phyloP scores from a whole-genome alignment of 768 basidiomycete species.

The Cystofilobasidium capitatum region DNA sequence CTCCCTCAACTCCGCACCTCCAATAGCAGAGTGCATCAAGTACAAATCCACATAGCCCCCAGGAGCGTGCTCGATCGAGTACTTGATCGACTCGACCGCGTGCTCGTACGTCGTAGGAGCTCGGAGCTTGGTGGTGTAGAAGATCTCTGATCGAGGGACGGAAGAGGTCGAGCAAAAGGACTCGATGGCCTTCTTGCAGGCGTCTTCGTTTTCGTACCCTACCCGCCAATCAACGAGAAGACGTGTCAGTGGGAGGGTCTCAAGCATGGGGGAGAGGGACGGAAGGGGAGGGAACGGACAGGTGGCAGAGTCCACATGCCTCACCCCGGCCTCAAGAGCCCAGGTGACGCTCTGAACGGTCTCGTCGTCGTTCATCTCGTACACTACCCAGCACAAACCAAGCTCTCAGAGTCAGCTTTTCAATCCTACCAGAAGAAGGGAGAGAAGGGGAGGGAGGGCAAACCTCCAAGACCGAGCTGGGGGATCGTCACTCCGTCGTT shows the following conservation, averaged over 20 bases:
- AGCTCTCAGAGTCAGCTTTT: background rate
- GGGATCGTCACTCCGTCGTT: conserved; percentile 52
- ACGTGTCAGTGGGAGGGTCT: conserved; percentile 28
- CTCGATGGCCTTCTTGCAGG: conserved; percentile 54
- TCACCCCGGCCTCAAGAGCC: conserved; percentile 61
- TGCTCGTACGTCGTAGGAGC: conserved; percentile 49
- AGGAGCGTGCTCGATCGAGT: conserved; percentile 47
- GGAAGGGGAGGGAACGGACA: conserved; percentile 30
- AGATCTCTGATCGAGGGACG: conserved; percentile 53
- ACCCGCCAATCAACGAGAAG: background rate
- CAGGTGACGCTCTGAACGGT: conserved; percentile 52
- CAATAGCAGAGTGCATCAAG: conserved; percentile 50
- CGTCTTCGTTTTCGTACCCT: conserved; percentile 56
- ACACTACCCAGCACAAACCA: conserved; percentile 39
- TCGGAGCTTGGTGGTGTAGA: conserved; percentile 63
- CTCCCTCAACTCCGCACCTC: conserved; percentile 49
- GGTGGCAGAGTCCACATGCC: conserved; percentile 50
- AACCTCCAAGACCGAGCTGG: conserved; percentile 51
- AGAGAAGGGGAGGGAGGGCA: conserved; percentile 8
- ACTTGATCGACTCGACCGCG: conserved; percentile 47
- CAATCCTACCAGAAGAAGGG: conserved; percentile 35
- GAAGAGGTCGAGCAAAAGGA: conserved; percentile 47
- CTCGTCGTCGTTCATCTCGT: conserved; percentile 54
- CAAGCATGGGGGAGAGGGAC: conserved; percentile 33
- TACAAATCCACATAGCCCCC: conserved; percentile 54